Evolutionary conservation across 106 monocot genomes (phyloP).

Genomic region (Iris macrosiphon): DNA sequence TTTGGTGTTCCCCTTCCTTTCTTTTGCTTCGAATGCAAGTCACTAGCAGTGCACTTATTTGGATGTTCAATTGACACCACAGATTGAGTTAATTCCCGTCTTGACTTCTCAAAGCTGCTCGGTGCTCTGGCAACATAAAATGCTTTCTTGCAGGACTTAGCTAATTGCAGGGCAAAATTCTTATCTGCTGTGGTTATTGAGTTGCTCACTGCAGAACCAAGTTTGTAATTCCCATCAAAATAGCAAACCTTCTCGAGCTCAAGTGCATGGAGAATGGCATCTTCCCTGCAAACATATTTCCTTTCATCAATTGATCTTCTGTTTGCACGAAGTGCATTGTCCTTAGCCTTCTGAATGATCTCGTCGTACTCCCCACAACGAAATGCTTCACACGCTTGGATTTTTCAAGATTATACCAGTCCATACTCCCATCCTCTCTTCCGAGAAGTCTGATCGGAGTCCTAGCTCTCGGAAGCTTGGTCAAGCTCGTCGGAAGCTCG

Average conservation of each 20-base stretch:
- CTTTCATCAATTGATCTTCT: slow-evolving; percentile 27
- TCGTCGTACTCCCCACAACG: slow-evolving; percentile 85
- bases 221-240: slow-evolving; percentile 12
- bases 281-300: slow-evolving; percentile 77
- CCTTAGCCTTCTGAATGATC: slow-evolving; percentile 67
- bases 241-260: slow-evolving; percentile 49
- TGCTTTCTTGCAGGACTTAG: slow-evolving; percentile 14
- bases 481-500: slow-evolving; percentile 27
- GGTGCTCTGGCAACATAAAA: slow-evolving; percentile 4
- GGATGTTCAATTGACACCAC: slow-evolving; percentile 21
- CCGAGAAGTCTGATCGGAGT: slow-evolving; percentile 74
- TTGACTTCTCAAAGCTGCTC: slow-evolving; percentile 10
- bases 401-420: slow-evolving; percentile 86
- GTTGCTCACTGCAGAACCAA: neutral
- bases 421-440: slow-evolving; percentile 61
- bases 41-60: neutral
- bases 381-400: slow-evolving; percentile 83
- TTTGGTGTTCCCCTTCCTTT: slow-evolving; percentile 36
- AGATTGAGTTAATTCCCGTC: slow-evolving; percentile 28
- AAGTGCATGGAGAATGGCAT: slow-evolving; percentile 87
- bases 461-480: slow-evolving; percentile 24
- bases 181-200: neutral
- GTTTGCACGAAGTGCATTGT: slow-evolving; percentile 18
- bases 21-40: slow-evolving; percentile 14
- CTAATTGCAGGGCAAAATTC: neutral